Evolutionary conservation across 176 grass and related monocot species (phyloP).

Genomic region (Cenchrus purpureus): DNA sequence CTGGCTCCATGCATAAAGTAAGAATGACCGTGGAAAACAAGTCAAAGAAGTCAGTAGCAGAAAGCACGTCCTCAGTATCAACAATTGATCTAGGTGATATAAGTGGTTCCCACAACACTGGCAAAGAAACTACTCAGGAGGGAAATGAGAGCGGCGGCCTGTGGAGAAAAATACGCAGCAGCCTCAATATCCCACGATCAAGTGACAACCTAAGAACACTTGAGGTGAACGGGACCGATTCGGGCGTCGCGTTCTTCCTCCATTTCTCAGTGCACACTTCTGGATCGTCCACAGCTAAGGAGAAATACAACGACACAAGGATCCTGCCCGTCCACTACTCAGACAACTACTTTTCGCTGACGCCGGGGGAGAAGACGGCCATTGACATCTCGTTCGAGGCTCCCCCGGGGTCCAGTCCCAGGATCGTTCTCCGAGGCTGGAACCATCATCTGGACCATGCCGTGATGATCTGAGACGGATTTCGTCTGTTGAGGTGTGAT

Average conservation of each 20-base stretch:
- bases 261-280: slow-evolving; percentile 79
- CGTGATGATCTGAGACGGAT: slow-evolving; percentile 40
- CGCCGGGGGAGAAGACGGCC: slow-evolving; percentile 71
- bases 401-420: slow-evolving; percentile 61
- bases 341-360: slow-evolving; percentile 85
- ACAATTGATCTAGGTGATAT: slow-evolving; percentile 17
- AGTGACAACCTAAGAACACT: slow-evolving; percentile 28
- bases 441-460: slow-evolving; percentile 64
- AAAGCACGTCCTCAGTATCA: slow-evolving; percentile 1
- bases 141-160: slow-evolving; percentile 33
- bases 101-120: slow-evolving; percentile 12
- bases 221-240: slow-evolving; percentile 60
- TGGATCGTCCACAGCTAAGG: slow-evolving; percentile 29
- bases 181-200: slow-evolving; percentile 27
- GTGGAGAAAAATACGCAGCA: slow-evolving; percentile 51
- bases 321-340: slow-evolving; percentile 96
- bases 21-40: slow-evolving; percentile 71
- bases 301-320: slow-evolving; percentile 69
- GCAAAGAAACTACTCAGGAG: slow-evolving; percentile 16
- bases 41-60: slow-evolving; percentile 54
- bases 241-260: slow-evolving; percentile 89
- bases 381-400: slow-evolving; percentile 71
- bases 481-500: background rate
- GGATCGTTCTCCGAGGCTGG: slow-evolving; percentile 76
- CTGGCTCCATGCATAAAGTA: slow-evolving; percentile 59